phyloP scores from a whole-genome alignment of 805 yeast species.

The Teunomyces aglyptinius region DNA sequence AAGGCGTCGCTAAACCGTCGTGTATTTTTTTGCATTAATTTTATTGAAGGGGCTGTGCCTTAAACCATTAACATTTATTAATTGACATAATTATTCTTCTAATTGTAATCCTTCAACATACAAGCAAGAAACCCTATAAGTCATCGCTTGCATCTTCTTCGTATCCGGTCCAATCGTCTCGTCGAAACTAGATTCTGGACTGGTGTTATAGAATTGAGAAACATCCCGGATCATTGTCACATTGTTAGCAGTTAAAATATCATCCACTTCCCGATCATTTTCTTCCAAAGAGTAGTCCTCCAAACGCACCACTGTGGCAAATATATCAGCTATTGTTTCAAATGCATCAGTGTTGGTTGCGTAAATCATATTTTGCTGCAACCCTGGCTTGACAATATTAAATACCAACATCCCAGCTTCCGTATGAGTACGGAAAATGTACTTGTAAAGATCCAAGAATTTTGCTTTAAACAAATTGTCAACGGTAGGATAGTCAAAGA shows the following conservation, averaged over 20 bases:
- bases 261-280: conserved; percentile 12
- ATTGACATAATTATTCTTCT: conserved; percentile 24
- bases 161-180: conserved; percentile 13
- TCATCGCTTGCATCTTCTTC: conserved; percentile 29
- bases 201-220: conserved; percentile 6
- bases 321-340: conserved; percentile 26
- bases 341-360: conserved; percentile 27
- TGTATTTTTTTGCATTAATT: background rate
- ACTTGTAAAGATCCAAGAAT: conserved; percentile 28
- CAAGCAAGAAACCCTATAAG: conserved; percentile 36
- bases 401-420: conserved; percentile 25
- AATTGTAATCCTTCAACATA: conserved; percentile 34
- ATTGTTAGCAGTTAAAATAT: conserved; percentile 15
- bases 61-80: background rate
- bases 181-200: conserved; percentile 13
- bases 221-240: conserved; percentile 11
- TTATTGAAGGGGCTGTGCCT: conserved; percentile 1
- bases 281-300: conserved; percentile 16
- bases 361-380: conserved; percentile 26
- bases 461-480: conserved; percentile 28
- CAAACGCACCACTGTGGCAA: conserved; percentile 9
- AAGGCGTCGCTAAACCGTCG: background rate
- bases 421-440: conserved; percentile 20
- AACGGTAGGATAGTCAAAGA: conserved; percentile 27
- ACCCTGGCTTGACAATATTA: conserved; percentile 28